Base-by-base conservation (phyloP, 768 basidiomycete genomes). In the Suillus clintonianus region DNA sequence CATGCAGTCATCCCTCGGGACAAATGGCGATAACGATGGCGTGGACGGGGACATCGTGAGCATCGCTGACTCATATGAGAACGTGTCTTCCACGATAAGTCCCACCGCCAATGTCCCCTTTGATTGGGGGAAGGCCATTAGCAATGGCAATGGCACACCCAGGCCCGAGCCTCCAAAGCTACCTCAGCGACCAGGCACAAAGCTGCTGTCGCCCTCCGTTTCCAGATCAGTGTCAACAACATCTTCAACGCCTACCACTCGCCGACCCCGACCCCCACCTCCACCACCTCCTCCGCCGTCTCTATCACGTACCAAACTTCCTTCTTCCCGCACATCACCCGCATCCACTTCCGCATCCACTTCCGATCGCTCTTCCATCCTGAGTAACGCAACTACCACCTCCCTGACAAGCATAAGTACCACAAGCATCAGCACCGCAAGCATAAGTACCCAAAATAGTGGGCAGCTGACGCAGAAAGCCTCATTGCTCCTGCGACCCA, bases 21-120 rank as follows among this genome's bases (percentile, higher is more conserved):
- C 82, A 17, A 86, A 87, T 65, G 72, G 70, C 22, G 78, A 80
- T 7, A 68, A 65, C 48, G 71, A 71, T 51, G 66, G 68, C 60
- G 73, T 74, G 36, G 84, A 87, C 43, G 66, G 76, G 2, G 88
- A 89, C 65, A 77, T 81, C 9, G 76, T 78, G 47, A 89, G 88
- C 67, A 81, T 90, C n/a, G 81, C 82, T 56, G 90, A 89, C 65
- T 91, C 90, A 1, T 92, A 86, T 68, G 91, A 92, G 71, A 82
- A 90, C 41, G 82, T 92, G 22, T 86, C 88, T 8, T 82, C 84
- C 17, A 72, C 85, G 7, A 77, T 79, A 39, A 89, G 86, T 66
- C 87, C 88, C 15, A 77, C 77, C 15, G 80, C 81, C 15, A 78
- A 81, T 30, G 77, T 83, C 34, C 71, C 74, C 22, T 77, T 79